Percentiles rank a stretch among this genome's conserved stretches.
phyloP scores from a whole-genome alignment of 768 basidiomycete species.

The Rossbeevera mucosa region DNA sequence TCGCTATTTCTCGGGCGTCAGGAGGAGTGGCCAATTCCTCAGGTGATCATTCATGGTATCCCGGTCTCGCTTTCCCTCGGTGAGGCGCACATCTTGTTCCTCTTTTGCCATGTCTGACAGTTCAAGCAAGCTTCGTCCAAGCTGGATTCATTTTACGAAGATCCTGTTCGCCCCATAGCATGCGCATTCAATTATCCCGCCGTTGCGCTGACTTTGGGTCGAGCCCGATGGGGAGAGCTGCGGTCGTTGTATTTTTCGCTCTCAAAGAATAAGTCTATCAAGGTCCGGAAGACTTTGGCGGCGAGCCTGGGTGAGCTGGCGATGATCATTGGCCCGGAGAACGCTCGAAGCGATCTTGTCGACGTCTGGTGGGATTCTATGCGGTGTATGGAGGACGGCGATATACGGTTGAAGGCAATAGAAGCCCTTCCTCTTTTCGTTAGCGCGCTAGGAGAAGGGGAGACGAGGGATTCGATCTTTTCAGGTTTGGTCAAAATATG shows the following conservation, averaged over 20 bases:
- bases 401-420: conserved; percentile 66
- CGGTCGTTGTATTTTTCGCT: conserved; percentile 64
- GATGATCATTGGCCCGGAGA: conserved; percentile 70
- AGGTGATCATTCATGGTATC: conserved; percentile 11
- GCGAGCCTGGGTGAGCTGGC: conserved; percentile 89
- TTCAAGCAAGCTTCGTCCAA: conserved; percentile 19
- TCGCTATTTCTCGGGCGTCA: conserved; percentile 68
- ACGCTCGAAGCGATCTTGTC: conserved; percentile 64
- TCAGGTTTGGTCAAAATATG: conserved; percentile 48
- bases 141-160: conserved; percentile 49
- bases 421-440: conserved; percentile 62
- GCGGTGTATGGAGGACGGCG: conserved; percentile 52
- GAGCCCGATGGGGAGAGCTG: conserved; percentile 67
- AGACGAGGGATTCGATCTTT: conserved; percentile 44
- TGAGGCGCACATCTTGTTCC: conserved; percentile 8
- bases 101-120: conserved; percentile 2
- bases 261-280: conserved; percentile 51
- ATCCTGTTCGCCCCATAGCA: conserved; percentile 69
- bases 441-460: conserved; percentile 42
- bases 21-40: conserved; percentile 38
- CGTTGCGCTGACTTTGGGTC: conserved; percentile 78
- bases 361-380: conserved; percentile 65
- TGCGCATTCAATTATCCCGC: conserved; percentile 93
- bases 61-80: conserved; percentile 12
- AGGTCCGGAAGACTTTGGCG: conserved; percentile 75